Base-by-base conservation (phyloP, 1,284 basidiomycete genomes). In the Tranzscheliella williamsii region DNA sequence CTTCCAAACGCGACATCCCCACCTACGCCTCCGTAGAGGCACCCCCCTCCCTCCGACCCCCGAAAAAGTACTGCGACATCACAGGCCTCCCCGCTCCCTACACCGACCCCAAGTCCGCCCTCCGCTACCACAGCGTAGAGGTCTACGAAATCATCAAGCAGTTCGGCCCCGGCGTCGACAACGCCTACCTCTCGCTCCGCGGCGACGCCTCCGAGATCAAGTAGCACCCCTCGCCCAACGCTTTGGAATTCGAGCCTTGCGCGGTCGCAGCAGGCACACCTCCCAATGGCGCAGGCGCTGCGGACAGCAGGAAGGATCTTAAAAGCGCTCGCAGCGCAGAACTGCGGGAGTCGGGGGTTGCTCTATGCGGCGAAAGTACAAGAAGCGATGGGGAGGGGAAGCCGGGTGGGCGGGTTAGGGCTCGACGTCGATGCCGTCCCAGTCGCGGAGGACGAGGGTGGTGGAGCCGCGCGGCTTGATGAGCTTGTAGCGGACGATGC, bases 31-130 rank as follows among this genome's bases (percentile, higher is more conserved):
- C 86, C 1, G 89, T 92, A 37, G 90, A 92, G 71, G 89, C 90
- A 7, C 88, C 90, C 1, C 90, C 89, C 0, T 90, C 87, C 13
- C 75, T 91, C 1, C 79, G 88, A 5, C 90, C 90, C 3, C 85
- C 85, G 42, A 83, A 84, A 58, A 85, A 86, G 60, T 90, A 88
- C 57, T 92, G 90, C 70, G 90, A 92, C 77, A 88, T 92, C 5
- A 92, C 90, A 0, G 89, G 90, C 0, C 80, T 92, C 5, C 87
- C 90, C 78, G 89, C 87, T 1, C 87, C 86, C 4, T 91, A 91
- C 67, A 91, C 88, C 0, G 89, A 91, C 67, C 90, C 90, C 5
- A 84, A 85, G 3, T 89, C 89, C 0, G 84, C 86, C 1, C 80
- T 92, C 16, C 83, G 90, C 4, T 91, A 89, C 73, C 88, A 91